Conservation (phyloP, 2,329 filamentous ascomycete genomes). For the Botrytis galanthina region DNA sequence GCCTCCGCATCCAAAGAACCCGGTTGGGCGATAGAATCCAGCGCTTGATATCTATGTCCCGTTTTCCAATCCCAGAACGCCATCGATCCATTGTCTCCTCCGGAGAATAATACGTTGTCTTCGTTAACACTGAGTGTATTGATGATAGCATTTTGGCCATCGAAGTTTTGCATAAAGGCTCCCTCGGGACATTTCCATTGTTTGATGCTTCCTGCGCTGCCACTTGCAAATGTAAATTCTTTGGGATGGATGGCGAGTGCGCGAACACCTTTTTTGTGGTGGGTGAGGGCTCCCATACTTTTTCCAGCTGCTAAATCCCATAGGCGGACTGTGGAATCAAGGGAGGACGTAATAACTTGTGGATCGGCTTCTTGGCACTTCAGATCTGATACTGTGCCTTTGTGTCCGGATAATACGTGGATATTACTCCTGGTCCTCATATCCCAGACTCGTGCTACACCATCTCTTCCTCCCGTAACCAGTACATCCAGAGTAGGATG, state of each 20-base stretch:
- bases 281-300: constrained; percentile 91
- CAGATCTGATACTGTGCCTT: constrained; percentile 82
- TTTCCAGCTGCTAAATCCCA: constrained; percentile 98
- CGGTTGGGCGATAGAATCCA: constrained; percentile 90
- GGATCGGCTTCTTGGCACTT: constrained; percentile 95
- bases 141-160: constrained; percentile 94
- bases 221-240: constrained; percentile 95
- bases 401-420: constrained; percentile 89
- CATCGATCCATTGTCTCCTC: constrained; percentile 92
- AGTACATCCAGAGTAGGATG: constrained; percentile 94
- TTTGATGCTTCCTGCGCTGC: constrained; percentile 91
- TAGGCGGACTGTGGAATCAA: constrained; percentile 85
- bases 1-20: constrained; percentile 92
- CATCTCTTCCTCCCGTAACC: constrained; percentile 91
- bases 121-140: constrained; percentile 92
- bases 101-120: constrained; percentile 92
- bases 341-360: constrained; percentile 88
- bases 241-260: constrained; percentile 79
- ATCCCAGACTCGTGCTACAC: constrained; percentile 94
- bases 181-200: constrained; percentile 99
- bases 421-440: constrained; percentile 96
- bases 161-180: constrained; percentile 98
- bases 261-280: constrained; percentile 97
- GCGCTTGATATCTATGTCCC: constrained; percentile 83
- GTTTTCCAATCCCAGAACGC: constrained; percentile 99